A percentile compares a stretch with the other conserved stretches of the same genome.
These are phyloP conservation scores for Selaginella moellendorffii DNA, from an alignment of 75 land plant species.

Conservation along the genomic window DNA sequence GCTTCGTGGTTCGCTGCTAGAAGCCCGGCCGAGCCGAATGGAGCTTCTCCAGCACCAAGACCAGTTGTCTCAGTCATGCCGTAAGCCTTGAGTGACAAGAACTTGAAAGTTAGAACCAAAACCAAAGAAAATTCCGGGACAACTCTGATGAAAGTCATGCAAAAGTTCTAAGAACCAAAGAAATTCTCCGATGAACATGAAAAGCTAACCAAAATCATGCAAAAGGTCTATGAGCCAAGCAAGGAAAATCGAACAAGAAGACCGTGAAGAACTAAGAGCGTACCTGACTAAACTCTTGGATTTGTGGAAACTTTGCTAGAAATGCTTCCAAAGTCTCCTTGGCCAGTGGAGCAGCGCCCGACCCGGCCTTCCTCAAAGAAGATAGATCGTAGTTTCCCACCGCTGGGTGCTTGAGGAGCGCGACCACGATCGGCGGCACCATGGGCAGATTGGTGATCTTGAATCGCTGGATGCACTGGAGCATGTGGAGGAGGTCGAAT, in stretches of 20 bases:
- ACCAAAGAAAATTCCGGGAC: too few species aligned
- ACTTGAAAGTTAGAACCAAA: too few species aligned
- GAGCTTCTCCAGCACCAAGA: background rate
- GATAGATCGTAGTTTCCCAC: background rate
- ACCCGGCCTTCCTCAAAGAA: background rate
- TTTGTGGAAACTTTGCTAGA: background rate
- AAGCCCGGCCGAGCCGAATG: background rate
- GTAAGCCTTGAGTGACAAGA: slow-evolving; percentile 27
- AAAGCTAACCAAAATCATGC: too few species aligned
- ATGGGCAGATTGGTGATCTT: slow-evolving; percentile 24
- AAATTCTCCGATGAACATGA: too few species aligned
- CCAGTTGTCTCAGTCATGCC: slow-evolving; percentile 39
- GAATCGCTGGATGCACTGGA: slow-evolving; percentile 17
- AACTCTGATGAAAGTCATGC: too few species aligned
- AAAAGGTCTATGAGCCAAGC: too few species aligned
- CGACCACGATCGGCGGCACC: slow-evolving; percentile 36
- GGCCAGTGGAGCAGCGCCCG: slow-evolving; percentile 2
- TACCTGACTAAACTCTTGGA: slow-evolving; percentile 5
- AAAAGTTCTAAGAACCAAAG: too few species aligned
- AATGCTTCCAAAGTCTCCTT: slow-evolving; percentile 4
- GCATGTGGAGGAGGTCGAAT: slow-evolving; percentile 20
- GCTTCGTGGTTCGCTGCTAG: background rate
- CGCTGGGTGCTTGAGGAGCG: slow-evolving; percentile 14
- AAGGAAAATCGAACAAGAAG: too few species aligned
- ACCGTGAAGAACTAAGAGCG: too few species aligned